These are phyloP conservation scores for Persicaria maculosa DNA, from an alignment of 148 eudicot genomes.

Conservation along the genomic window DNA sequence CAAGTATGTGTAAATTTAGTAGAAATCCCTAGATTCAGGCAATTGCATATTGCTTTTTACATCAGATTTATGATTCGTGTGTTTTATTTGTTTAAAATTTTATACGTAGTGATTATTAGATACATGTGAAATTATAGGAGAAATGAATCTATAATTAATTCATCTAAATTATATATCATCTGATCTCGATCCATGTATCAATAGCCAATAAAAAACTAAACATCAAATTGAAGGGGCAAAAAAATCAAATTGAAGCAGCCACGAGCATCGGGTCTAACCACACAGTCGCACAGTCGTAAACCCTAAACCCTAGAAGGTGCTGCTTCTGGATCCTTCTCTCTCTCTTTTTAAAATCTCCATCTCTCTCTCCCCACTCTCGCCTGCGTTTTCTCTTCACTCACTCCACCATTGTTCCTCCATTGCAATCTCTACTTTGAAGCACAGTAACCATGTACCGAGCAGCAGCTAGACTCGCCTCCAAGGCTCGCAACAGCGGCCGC, in stretches of 20 bases:
- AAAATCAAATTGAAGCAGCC: background rate
- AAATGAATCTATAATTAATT: no score
- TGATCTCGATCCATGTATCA: no score
- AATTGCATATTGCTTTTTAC: no score
- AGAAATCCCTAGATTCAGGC: no score
- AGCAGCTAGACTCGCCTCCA: constrained; percentile 59
- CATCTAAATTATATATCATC: no score
- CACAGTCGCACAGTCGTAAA: background rate
- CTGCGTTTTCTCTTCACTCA: background rate
- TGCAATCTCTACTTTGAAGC: background rate
- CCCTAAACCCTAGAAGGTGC: constrained; percentile 30
- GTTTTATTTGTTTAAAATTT: no score
- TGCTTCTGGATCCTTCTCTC: constrained; percentile 31
- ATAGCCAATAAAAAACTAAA: no score
- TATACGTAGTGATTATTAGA: no score
- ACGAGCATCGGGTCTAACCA: background rate
- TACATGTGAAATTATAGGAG: no score
- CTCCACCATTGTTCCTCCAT: background rate
- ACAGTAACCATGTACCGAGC: constrained; percentile 56
- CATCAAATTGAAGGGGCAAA: no score
- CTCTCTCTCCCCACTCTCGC: background rate
- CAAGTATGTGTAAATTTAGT: no score
- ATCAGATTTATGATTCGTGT: no score
- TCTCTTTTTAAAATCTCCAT: background rate
- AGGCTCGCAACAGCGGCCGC: constrained; percentile 34